Evolutionary conservation across 352 stramenopile genomes (phyloP), one percentile per base, ranked within the genome.

Genomic region (Phytophthora sp.): DNA sequence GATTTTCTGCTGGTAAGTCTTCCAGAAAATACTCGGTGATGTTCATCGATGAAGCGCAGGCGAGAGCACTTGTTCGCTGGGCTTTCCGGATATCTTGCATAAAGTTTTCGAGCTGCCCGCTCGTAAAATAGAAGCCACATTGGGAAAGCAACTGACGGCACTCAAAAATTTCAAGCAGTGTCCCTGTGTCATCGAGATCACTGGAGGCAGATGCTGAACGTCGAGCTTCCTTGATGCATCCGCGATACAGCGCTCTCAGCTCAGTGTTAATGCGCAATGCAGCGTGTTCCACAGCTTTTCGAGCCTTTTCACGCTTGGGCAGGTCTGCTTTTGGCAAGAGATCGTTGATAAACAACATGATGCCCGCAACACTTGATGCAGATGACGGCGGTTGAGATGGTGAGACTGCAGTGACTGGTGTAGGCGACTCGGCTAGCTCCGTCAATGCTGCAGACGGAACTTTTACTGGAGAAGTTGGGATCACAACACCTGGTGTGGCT

Each of bases 181-280:
- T 59, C 1, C 60, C 71, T 1, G 39, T 59, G n/a, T 80, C 70
- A 4, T 71, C 54, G 2, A 20, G 10, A 10, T 69, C 62, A 13
- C 34, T 54, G 11, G 49, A 42, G 13, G 44, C 41, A 9, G 24
- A 42, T 30, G 20, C 20, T 43, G 35, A 54, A 15, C 55, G 55
- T 10, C 53, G 51, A 17, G 62, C 51, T 15, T 80, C 62, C 17
- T 74, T 68, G 8, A 77, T 77, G 18, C 77, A 87, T 13, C 79
- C 76, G 2, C 82, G 76, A 58, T 92, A 92, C 1, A 89, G 37
- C 10, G 72, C 53, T 1, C 82, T 74, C 37, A 92, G 32, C 38
- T 92, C 82, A 8, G 78, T 89, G 52, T 89, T 89, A 28, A 88
- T 64, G 2, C 79, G 76, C 21, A 92, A 52, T 2, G 76, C 77